A percentile compares a stretch with the other conserved stretches of the same genome.
phyloP scores from a whole-genome alignment of 129 eudicot species.

The Centella asiatica region DNA sequence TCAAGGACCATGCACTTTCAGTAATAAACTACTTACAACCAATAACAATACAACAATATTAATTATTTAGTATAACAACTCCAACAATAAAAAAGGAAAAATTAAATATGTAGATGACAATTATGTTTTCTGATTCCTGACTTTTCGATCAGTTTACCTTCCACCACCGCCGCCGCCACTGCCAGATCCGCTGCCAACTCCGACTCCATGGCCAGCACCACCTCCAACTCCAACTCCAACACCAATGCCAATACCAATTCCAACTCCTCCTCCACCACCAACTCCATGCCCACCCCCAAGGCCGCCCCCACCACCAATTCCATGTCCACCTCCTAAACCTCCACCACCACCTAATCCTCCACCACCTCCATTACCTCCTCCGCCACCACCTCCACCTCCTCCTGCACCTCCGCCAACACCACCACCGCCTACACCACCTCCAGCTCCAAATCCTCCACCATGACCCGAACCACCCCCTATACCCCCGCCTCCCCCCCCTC shows the following conservation, averaged over 20 bases:
- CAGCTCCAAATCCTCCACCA: slow-evolving; percentile 21
- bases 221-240: slow-evolving; percentile 17
- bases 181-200: slow-evolving; percentile 13
- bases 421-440: slow-evolving; percentile 21
- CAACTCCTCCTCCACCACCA: slow-evolving; percentile 10
- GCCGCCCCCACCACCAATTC: slow-evolving; percentile 13
- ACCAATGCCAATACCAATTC: slow-evolving; percentile 12
- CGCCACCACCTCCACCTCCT: slow-evolving; percentile 1
- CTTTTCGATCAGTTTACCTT: not conserved
- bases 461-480: slow-evolving; percentile 9
- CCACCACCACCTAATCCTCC: slow-evolving; percentile 13
- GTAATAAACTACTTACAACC: too few relatives aligned
- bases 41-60: too few relatives aligned
- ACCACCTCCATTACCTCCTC: not conserved
- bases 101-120: too few relatives aligned
- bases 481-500: slow-evolving; percentile 8
- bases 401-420: slow-evolving; percentile 10
- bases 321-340: slow-evolving; percentile 16
- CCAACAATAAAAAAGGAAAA: too few relatives aligned
- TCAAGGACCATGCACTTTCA: too few relatives aligned
- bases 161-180: slow-evolving; percentile 15
- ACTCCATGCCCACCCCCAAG: slow-evolving; percentile 2
- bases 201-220: slow-evolving; percentile 14
- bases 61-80: too few relatives aligned
- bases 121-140: too few relatives aligned